Conservation (phyloP, 176 grass and related monocot genomes). For the Saccharum spontaneum region DNA sequence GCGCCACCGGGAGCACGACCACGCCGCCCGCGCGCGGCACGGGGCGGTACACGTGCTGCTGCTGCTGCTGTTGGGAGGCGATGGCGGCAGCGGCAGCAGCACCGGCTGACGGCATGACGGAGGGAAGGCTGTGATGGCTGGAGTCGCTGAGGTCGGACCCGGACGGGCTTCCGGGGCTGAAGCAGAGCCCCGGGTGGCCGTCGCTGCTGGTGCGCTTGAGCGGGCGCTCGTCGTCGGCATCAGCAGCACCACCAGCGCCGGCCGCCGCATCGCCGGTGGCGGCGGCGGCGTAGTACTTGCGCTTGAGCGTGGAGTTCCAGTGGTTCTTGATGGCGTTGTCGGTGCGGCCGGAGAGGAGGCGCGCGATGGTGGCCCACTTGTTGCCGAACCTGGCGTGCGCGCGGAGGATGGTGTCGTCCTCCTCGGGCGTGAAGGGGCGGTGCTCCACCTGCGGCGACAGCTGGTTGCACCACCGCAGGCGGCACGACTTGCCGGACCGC, state of each 20-base stretch:
- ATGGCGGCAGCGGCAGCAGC: background rate
- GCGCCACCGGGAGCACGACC: constrained; percentile 38
- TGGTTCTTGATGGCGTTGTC: constrained; percentile 99
- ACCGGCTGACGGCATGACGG: constrained; percentile 25
- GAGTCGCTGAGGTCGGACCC: constrained; percentile 79
- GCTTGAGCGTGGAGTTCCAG: constrained; percentile 97
- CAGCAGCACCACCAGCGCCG: background rate
- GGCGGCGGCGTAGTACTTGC: constrained; percentile 36
- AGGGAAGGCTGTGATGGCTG: constrained; percentile 61
- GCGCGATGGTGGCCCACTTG: constrained; percentile 96
- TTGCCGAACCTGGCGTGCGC: constrained; percentile 76
- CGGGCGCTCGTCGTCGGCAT: constrained; percentile 29
- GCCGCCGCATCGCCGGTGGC: fast-evolving
- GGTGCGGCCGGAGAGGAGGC: constrained; percentile 75
- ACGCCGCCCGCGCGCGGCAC: constrained; percentile 54
- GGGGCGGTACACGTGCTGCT: constrained; percentile 60
- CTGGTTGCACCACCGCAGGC: constrained; percentile 93
- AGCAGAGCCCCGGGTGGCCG: constrained; percentile 43
- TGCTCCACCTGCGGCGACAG: constrained; percentile 94
- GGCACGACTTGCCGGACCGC: constrained; percentile 78
- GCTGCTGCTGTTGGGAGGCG: background rate
- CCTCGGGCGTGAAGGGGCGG: constrained; percentile 77
- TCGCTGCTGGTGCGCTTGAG: constrained; percentile 75
- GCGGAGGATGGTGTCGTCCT: constrained; percentile 87
- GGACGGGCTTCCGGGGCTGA: constrained; percentile 61